Evolutionary conservation across 495 filamentous ascomycete genomes (phyloP).

Genomic region (Podospora fimiseda): DNA sequence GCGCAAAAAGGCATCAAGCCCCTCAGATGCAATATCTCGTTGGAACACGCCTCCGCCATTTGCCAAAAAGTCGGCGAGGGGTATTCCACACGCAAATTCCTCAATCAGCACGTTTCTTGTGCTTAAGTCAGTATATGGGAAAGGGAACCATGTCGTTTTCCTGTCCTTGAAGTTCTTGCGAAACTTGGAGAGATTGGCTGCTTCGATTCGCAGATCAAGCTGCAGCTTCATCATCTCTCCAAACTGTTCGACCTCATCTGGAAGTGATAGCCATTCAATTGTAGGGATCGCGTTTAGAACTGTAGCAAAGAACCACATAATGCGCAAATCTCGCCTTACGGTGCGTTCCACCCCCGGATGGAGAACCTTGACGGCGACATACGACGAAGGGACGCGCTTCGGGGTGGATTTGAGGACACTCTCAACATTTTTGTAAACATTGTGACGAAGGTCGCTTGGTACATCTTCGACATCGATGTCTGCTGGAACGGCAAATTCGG

Average conservation of each 20-base stretch:
- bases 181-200: conserved; percentile 82
- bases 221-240: conserved; percentile 98
- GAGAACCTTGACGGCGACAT: conserved; percentile 94
- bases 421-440: conserved; percentile 75
- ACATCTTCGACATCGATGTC: conserved; percentile 51
- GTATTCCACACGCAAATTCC: conserved; percentile 92
- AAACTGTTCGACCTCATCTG: conserved; percentile 90
- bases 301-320: conserved; percentile 90
- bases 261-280: conserved; percentile 95
- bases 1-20: conserved; percentile 92
- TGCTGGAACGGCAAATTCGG: conserved; percentile 59
- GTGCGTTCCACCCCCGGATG: conserved; percentile 87
- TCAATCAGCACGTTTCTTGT: conserved; percentile 91
- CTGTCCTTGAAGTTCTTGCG: conserved; percentile 84
- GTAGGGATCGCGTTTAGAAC: conserved; percentile 84
- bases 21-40: conserved; percentile 89
- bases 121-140: conserved; percentile 83
- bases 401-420: conserved; percentile 79
- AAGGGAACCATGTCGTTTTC: conserved; percentile 92
- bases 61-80: conserved; percentile 79
- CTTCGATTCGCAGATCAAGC: conserved; percentile 90
- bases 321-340: conserved; percentile 80
- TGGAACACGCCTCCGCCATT: conserved; percentile 91
- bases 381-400: conserved; percentile 77
- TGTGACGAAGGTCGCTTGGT: conserved; percentile 52